These are phyloP conservation scores for Simplicillium aogashimaense DNA, from an alignment of 2,329 filamentous ascomycete genomes.

Conservation along the genomic window DNA sequence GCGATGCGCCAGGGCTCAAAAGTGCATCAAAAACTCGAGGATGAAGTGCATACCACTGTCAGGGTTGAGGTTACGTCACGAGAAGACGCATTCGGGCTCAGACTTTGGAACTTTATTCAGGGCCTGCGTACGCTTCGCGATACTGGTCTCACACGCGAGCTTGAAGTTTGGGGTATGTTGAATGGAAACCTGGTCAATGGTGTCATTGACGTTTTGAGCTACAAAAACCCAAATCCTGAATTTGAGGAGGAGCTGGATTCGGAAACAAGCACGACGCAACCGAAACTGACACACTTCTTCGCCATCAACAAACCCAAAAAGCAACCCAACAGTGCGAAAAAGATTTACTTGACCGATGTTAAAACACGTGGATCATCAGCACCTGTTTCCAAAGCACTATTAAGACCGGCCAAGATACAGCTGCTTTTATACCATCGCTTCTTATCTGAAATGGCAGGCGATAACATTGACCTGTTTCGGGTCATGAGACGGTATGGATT, in stretches of 20 bases:
- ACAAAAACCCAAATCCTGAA: constrained; percentile 62
- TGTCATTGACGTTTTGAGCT: constrained; percentile 78
- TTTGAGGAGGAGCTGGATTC: constrained; percentile 51
- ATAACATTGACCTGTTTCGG: constrained; percentile 56
- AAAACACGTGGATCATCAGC: constrained; percentile 67
- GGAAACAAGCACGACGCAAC: constrained; percentile 20
- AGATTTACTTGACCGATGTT: constrained; percentile 73
- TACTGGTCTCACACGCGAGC: constrained; percentile 61
- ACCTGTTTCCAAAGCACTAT: constrained; percentile 55
- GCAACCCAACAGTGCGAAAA: constrained; percentile 11
- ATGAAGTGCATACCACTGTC: constrained; percentile 72
- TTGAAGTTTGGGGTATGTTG: constrained; percentile 78
- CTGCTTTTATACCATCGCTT: constrained; percentile 84
- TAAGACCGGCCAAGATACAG: constrained; percentile 75
- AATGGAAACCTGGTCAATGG: constrained; percentile 80
- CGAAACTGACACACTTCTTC: constrained; percentile 31
- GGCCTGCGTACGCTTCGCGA: constrained; percentile 66
- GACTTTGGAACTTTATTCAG: constrained; percentile 86
- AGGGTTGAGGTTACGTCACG: constrained; percentile 60
- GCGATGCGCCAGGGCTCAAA: constrained; percentile 78
- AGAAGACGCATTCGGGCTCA: constrained; percentile 74
- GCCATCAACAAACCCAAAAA: constrained; percentile 10
- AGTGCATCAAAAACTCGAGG: constrained; percentile 76
- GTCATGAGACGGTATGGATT: constrained; percentile 66
- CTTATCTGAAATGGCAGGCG: constrained; percentile 64